Percentiles rank a stretch among this genome's conserved stretches.
These are phyloP conservation scores for Phtheirospermum japonicum DNA, from an alignment of 257 asterid genomes.

Conservation along the genomic window DNA sequence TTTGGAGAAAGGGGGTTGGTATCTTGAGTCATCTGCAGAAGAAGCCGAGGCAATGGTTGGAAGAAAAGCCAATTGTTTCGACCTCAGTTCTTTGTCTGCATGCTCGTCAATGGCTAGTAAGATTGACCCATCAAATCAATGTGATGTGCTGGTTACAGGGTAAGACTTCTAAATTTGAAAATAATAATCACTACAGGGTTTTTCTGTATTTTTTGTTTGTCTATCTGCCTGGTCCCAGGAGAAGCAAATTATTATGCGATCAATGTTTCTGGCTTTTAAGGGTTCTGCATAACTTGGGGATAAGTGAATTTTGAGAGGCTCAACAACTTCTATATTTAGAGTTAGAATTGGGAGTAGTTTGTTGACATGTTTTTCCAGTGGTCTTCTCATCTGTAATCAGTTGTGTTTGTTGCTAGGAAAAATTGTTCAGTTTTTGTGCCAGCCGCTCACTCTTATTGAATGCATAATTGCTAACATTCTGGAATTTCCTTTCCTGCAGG, in stretches of 20 bases:
- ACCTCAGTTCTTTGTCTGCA: constrained; percentile 28
- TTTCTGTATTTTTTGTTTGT: not conserved
- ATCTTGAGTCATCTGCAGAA: constrained; percentile 43
- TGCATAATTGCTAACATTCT: constrained; percentile 15
- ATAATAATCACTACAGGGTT: not conserved
- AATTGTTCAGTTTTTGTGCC: constrained; percentile 9
- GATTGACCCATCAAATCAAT: constrained; percentile 27
- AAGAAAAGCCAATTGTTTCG: constrained; percentile 22
- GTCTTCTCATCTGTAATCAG: not conserved
- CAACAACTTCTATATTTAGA: constrained; percentile 6
- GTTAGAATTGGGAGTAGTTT: not conserved
- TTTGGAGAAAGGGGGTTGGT: constrained; percentile 76
- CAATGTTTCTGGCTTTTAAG: not conserved
- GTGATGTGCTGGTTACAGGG: constrained; percentile 36
- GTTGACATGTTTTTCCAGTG: constrained; percentile 3
- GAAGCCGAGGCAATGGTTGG: constrained; percentile 31
- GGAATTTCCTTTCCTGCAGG: constrained; percentile 39
- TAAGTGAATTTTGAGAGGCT: not conserved
- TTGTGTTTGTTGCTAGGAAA: constrained; percentile 3
- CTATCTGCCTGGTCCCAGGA: not conserved
- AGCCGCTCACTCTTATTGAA: not conserved
- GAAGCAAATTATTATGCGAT: constrained; percentile 4
- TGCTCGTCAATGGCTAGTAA: constrained; percentile 33
- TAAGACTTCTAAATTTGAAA: constrained; percentile 28
- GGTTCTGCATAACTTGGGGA: constrained; percentile 1